These are phyloP conservation scores for Dysphania ambrosioides DNA, from an alignment of 148 eudicot genomes.

Conservation along the genomic window DNA sequence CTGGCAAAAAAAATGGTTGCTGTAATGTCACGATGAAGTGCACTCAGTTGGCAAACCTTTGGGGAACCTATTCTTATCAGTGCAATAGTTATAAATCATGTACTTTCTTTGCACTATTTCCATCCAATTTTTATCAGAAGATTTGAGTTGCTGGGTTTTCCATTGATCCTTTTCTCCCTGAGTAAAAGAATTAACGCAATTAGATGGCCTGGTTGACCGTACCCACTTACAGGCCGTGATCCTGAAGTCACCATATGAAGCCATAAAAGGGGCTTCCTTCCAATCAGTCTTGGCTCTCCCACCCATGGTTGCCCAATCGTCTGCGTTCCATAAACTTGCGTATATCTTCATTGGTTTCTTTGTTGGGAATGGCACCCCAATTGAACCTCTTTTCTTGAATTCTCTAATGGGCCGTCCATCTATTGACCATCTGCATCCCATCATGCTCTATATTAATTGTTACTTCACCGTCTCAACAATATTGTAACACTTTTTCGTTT, in stretches of 20 bases:
- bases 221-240: constrained; percentile 8
- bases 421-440: not conserved
- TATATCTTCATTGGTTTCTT: not conserved
- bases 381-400: not conserved
- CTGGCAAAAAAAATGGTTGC: too few relatives aligned
- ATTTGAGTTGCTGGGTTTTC: constrained; percentile 11
- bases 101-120: constrained; percentile 10
- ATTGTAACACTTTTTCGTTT: too few relatives aligned
- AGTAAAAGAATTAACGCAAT: not conserved
- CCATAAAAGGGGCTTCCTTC: constrained; percentile 17
- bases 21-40: not conserved
- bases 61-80: constrained; percentile 14
- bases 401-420: not conserved
- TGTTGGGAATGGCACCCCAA: not conserved
- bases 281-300: constrained; percentile 9
- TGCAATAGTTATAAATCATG: constrained; percentile 27
- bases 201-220: not conserved
- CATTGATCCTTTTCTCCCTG: constrained; percentile 6
- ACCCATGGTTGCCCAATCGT: not conserved
- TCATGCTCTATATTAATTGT: too few relatives aligned
- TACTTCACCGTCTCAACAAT: too few relatives aligned
- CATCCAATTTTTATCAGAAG: not conserved
- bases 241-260: constrained; percentile 18
- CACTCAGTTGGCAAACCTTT: constrained; percentile 18
- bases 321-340: not conserved